Base-by-base conservation (phyloP, 2,329 filamentous ascomycete genomes). In the Chaetomiaceae sp. region DNA sequence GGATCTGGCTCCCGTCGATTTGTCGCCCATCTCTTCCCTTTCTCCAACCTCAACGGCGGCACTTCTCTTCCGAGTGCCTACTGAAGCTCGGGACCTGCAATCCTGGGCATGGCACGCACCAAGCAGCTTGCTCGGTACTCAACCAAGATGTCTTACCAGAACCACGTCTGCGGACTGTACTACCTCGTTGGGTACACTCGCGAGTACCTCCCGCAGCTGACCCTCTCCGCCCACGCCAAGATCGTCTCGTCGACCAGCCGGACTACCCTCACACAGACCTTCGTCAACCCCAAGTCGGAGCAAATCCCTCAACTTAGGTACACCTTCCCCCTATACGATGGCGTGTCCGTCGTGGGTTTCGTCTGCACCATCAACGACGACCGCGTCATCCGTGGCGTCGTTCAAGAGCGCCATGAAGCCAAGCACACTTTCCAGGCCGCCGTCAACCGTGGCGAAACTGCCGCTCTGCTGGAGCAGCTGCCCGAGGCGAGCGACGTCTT, bases 291-390 rank as follows among this genome's bases (percentile, higher is more conserved):
- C 10, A 42, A 33, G 14, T n/a, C 45, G 7, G 44, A 66, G 9
- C 58, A 59, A 3, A 73, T 82, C 49, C 58, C 68, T 8, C 68
- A 86, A 58, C 72, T 80, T 14, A 69, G 70, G 12, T 89, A 89
- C 60, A 73, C 74, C 0, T 88, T 89, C 51, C 85, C 85, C 0
- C 69, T 89, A 0, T 86, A 83, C 52, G 82, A 87, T 58, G 84
- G 84, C 9, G 80, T 86, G 14, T 83, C 78, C 6, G 79, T 89
- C 1, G 81, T 83, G 7, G 73, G 69, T 3, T 89, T 88, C 53
- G 75, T 70, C 4, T 88, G 83, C 63, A 75, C 69, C 12, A 71
- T 88, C 38, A 81, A 75, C 27, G 78, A 73, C 12, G 65, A 72
- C 26, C 76, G 78, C 17, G 68, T 77, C 14, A 77, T 86, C 54